Evolutionary conservation across 176 grass and related monocot genomes (phyloP).

Genomic region (Canna indica): DNA sequence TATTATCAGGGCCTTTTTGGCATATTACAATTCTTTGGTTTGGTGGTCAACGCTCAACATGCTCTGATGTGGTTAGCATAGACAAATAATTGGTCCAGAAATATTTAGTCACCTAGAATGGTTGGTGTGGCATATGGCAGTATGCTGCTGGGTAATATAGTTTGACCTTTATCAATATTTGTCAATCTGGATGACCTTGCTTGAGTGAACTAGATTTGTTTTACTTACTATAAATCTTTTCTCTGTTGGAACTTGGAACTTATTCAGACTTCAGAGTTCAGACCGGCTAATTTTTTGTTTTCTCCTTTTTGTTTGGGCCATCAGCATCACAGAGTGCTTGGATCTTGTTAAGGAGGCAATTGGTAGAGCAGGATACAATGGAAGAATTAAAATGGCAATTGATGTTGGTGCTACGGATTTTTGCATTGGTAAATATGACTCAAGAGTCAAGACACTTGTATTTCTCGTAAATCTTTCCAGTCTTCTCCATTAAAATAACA

Average conservation of each 20-base stretch:
- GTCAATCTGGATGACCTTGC: too few relatives aligned
- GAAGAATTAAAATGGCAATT: slow-evolving; percentile 83
- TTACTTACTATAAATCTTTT: not conserved
- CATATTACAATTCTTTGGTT: not conserved
- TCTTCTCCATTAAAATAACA: not conserved
- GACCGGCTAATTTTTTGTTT: slow-evolving; percentile 10
- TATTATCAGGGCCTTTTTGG: not conserved
- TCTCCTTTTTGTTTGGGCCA: slow-evolving; percentile 20
- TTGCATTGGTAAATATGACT: slow-evolving; percentile 47
- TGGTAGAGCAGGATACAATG: slow-evolving; percentile 87
- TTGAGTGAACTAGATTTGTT: not conserved
- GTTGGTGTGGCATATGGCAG: not conserved
- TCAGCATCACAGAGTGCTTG: slow-evolving; percentile 75
- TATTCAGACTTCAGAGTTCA: not conserved
- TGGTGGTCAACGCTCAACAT: not conserved
- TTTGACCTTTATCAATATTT: not conserved
- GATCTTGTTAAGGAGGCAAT: slow-evolving; percentile 93
- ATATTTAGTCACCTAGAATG: not conserved
- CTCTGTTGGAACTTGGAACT: not conserved
- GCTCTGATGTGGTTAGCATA: not conserved
- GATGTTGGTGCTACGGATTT: slow-evolving; percentile 88
- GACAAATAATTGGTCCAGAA: not conserved
- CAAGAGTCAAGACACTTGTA: not conserved
- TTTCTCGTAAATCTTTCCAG: not conserved
- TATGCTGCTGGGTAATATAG: not conserved